A percentile compares a stretch with the other conserved stretches of the same genome.
These are phyloP conservation scores for Wickerhamomyces pijperi DNA, from an alignment of 805 yeast species.

Conservation along the genomic window DNA sequence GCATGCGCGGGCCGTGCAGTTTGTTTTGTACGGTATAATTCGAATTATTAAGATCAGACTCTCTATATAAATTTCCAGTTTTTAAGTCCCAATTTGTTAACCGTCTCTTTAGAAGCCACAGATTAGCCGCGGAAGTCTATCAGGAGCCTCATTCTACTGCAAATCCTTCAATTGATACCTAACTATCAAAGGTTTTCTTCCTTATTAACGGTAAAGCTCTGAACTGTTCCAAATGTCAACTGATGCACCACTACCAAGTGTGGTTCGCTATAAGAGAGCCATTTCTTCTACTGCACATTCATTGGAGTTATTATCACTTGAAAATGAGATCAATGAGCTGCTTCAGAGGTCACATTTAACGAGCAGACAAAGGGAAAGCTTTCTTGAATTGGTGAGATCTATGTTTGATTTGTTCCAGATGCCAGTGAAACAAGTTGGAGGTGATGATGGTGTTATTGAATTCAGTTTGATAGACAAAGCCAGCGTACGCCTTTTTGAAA, in stretches of 20 bases:
- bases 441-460: slow-evolving; percentile 9
- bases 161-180: too few relatives aligned
- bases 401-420: slow-evolving; percentile 19
- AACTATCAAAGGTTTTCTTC: too few relatives aligned
- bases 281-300: slow-evolving; percentile 8
- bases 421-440: slow-evolving; percentile 6
- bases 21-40: too few relatives aligned
- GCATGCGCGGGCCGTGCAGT: too few relatives aligned
- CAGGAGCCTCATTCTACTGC: too few relatives aligned
- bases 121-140: too few relatives aligned
- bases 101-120: too few relatives aligned
- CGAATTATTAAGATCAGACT: too few relatives aligned
- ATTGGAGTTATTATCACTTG: slow-evolving; percentile 21
- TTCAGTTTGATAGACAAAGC: slow-evolving; percentile 16
- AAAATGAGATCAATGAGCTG: slow-evolving; percentile 17
- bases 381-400: slow-evolving; percentile 11
- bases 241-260: background rate
- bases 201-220: too few relatives aligned
- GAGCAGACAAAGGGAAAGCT: slow-evolving; percentile 11
- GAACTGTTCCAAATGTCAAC: background rate
- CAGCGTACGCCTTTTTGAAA: slow-evolving; percentile 17
- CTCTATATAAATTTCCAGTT: too few relatives aligned
- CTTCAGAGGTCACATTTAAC: slow-evolving; percentile 10
- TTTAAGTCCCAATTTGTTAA: too few relatives aligned
- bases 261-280: background rate